Base-by-base conservation (phyloP, 768 basidiomycete species). In the Filobasidium floriforme region DNA sequence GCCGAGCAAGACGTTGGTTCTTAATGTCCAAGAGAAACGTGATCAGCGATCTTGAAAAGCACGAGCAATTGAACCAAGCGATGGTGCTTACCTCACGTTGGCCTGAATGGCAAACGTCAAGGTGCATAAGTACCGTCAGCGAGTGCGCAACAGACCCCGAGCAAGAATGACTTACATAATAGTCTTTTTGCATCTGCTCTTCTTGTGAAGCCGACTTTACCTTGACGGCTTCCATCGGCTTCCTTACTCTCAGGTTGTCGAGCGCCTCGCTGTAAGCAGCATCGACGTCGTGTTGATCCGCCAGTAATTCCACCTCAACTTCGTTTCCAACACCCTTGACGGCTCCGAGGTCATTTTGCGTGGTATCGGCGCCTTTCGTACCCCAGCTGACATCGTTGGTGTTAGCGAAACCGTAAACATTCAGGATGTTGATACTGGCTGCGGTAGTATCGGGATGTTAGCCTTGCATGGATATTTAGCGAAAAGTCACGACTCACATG, bases 221-320 rank as follows among this genome's bases (percentile, higher is more conserved):
- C 68, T 72, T 73, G 15, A 72, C 73, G 24, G 70, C 46, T 11
- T 73, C 72, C 55, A 73, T 79, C 70, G 82, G 82, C 71, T 84
- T 84, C 60, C 83, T 79, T 59, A 82, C 81, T 63, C 85, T 83
- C 41, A 93, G 80, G 72, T 90, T 90, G 40, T 84, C 83, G 46
- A 92, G 80, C 0, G 90, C 87, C 71, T 92, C 90, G 73, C 89
- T 86, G 70, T 96, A 93, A 46, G 89, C 85, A 57, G 84, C 85
- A 74, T 92, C 89, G 60, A 88, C 85, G 74, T 91, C 90, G 0
- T 87, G 88, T 18, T 87, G 85, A 68, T 89, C 88, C 0, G 88
- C 86, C 26, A 88, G 83, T 78, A 93, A 84, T 77, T 92, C 89
- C 60, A 94, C 87, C 74, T 92, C 90, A 54, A 94, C 91, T 71